A percentile compares a stretch with the other conserved stretches of the same genome.
Conservation (phyloP, 2,329 filamentous ascomycete genomes). For the Ophiostoma sp. region DNA sequence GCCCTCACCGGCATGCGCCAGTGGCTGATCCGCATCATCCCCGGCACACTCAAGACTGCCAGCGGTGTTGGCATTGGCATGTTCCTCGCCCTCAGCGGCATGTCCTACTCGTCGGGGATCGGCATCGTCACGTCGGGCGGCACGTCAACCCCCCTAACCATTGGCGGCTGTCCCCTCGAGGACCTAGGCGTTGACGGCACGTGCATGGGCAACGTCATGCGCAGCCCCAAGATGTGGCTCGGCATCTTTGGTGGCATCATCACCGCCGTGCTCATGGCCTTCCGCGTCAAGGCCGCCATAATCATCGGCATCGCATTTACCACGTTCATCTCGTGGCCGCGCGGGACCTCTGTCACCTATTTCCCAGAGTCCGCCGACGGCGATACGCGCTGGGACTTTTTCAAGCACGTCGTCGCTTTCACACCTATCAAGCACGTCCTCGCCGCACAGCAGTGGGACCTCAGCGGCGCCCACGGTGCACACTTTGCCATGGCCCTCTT, state of each 20-base stretch:
- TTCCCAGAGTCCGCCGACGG: slow-evolving; percentile 63
- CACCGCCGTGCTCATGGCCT: slow-evolving; percentile 75
- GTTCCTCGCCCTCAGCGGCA: slow-evolving; percentile 58
- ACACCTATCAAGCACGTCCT: slow-evolving; percentile 62
- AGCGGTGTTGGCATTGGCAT: slow-evolving; percentile 61
- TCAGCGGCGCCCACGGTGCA: slow-evolving; percentile 47
- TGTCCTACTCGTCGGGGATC: slow-evolving; percentile 76
- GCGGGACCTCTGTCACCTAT: slow-evolving; percentile 62
- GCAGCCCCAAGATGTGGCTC: slow-evolving; percentile 60
- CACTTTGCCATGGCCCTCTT: slow-evolving; percentile 67
- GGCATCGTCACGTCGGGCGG: slow-evolving; percentile 68
- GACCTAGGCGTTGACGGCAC: slow-evolving; percentile 39
- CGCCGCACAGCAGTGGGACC: slow-evolving; percentile 60
- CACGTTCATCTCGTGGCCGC: slow-evolving; percentile 70
- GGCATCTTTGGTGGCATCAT: slow-evolving; percentile 75
- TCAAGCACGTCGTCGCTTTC: slow-evolving; percentile 66
- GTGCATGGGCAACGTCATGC: slow-evolving; percentile 19
- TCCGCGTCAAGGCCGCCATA: slow-evolving; percentile 68
- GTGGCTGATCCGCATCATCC: slow-evolving; percentile 63
- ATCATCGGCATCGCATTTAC: slow-evolving; percentile 67
- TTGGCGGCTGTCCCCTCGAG: slow-evolving; percentile 65
- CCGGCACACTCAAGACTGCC: slow-evolving; percentile 59
- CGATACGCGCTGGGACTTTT: slow-evolving; percentile 62
- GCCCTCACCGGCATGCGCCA: slow-evolving; percentile 65
- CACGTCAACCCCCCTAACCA: slow-evolving; percentile 62